Evolutionary conservation across 2,329 filamentous ascomycete genomes (phyloP), one percentile per base, ranked within the genome.

Genomic region (Talaromyces sp.): DNA sequence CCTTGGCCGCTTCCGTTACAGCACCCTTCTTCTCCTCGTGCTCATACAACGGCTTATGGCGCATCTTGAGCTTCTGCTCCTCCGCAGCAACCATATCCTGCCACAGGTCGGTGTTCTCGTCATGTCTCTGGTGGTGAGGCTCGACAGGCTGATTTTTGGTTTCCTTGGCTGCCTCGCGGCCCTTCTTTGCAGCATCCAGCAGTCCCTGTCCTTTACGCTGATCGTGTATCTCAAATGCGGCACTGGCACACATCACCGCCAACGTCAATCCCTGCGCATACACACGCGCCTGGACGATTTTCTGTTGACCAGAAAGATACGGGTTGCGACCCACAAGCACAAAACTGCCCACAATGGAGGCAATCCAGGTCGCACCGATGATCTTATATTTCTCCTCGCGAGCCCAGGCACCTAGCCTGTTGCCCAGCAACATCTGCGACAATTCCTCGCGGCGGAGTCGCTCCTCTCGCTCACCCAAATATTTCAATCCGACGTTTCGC

Each of bases 221-320:
- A 77, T 99, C 95, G 60, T 80, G 81, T 46, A 87, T 84, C 85
- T 97, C 93, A 70, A 97, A 89, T 11, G 86, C 89, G 54, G 93
- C 92, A 35, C 87, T 90, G 62, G 91, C 86, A 72, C 96, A 84
- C 62, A 97, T 82, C 58, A 96, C 91, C 66, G 88, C 90, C 54
- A 97, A 81, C 5, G 93, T 96, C 69, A 96, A 80, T 5, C 90
- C 92, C 81, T 97, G 93, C 3, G 93, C 93, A 78, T 96, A 96
- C 67, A 97, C 89, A 84, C 93, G 88, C 25, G 92, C 93, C 83
- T 97, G 93, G 16, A 97, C 93, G 23, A 97, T 80, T 83, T 96
- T 96, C 82, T 97, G 93, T 65, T 84, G 80, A 1, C 86, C 88
- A 57, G 84, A 86, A 54, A 96, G 82, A 73, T 88, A 90, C 67